Conservation (phyloP, 1,284 basidiomycete species). For the Sanghuangporus baumii region DNA sequence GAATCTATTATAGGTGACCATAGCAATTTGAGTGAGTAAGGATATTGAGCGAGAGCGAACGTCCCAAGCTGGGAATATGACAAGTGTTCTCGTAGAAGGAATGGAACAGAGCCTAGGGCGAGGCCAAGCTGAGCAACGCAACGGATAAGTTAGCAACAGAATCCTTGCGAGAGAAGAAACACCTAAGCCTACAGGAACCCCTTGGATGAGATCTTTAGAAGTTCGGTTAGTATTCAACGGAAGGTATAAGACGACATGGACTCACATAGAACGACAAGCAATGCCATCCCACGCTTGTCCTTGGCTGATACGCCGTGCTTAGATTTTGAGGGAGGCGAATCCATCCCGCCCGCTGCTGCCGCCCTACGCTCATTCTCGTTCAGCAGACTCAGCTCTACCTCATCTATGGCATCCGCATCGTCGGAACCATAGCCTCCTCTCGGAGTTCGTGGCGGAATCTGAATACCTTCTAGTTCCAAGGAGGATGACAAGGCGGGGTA, state of each 20-base stretch:
- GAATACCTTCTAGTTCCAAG: conserved; percentile 58
- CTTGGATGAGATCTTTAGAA: conserved; percentile 79
- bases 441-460: conserved; percentile 59
- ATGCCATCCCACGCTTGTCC: conserved; percentile 82
- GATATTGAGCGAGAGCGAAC: conserved; percentile 93
- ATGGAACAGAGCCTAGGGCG: conserved; percentile 92
- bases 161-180: conserved; percentile 18
- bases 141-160: conserved; percentile 7
- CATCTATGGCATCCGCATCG: conserved; percentile 37
- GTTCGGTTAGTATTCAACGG: conserved; percentile 20
- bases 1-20: conserved; percentile 99
- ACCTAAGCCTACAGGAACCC: conserved; percentile 77
- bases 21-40: conserved; percentile 94
- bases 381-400: conserved; percentile 60
- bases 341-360: conserved; percentile 38
- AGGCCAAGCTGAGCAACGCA: conserved; percentile 51
- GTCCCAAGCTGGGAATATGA: conserved; percentile 96
- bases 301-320: conserved; percentile 53
- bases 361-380: conserved; percentile 49
- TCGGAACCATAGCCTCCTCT: conserved; percentile 24
- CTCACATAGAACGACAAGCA: conserved; percentile 89
- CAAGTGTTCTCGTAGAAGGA: conserved; percentile 90
- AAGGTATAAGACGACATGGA: conserved; percentile 20
- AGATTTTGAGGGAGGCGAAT: conserved; percentile 14
- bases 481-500: conserved; percentile 39